Evolutionary conservation across 306 rosid species (phyloP).

Genomic region (Neltuma alba): DNA sequence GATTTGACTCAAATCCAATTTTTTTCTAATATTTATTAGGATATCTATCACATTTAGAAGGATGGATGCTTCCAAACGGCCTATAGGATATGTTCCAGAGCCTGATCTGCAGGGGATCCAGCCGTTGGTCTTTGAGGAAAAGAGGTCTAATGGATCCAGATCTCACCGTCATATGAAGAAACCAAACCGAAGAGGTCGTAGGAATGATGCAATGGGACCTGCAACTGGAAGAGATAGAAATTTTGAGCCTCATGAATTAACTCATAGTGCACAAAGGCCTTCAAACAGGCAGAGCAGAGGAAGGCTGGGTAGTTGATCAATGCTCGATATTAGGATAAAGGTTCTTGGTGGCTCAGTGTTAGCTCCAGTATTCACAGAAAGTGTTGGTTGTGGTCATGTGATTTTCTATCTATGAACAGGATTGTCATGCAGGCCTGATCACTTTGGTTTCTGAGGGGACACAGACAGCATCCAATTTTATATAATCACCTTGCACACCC

Average conservation of each 20-base stretch:
- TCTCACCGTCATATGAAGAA: constrained; percentile 44
- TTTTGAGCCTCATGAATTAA: constrained; percentile 47
- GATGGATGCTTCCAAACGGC: constrained; percentile 76
- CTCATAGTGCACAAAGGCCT: constrained; percentile 47
- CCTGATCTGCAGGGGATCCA: constrained; percentile 83
- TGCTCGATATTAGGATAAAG: constrained; percentile 19
- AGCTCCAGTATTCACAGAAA: constrained; percentile 13
- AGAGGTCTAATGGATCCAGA: constrained; percentile 42
- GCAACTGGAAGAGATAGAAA: constrained; percentile 46
- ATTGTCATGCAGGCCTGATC: constrained; percentile 32
- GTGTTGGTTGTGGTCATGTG: constrained; percentile 25
- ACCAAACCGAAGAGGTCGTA: constrained; percentile 53
- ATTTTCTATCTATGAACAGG: constrained; percentile 14
- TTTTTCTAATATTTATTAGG: constrained; percentile 44
- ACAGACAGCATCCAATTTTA: constrained; percentile 16
- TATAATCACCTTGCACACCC: background rate
- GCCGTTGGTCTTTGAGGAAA: constrained; percentile 66
- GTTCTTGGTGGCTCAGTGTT: constrained; percentile 28
- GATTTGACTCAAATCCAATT: constrained; percentile 20
- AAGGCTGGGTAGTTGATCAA: constrained; percentile 42
- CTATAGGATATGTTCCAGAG: constrained; percentile 55
- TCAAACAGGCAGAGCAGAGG: constrained; percentile 52
- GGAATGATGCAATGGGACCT: constrained; percentile 51
- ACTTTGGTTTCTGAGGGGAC: constrained; percentile 26
- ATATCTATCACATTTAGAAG: constrained; percentile 96